Evolutionary conservation across 257 asterid genomes (phyloP), one percentile per base, ranked within the genome.

Genomic region (Striga asiatica): DNA sequence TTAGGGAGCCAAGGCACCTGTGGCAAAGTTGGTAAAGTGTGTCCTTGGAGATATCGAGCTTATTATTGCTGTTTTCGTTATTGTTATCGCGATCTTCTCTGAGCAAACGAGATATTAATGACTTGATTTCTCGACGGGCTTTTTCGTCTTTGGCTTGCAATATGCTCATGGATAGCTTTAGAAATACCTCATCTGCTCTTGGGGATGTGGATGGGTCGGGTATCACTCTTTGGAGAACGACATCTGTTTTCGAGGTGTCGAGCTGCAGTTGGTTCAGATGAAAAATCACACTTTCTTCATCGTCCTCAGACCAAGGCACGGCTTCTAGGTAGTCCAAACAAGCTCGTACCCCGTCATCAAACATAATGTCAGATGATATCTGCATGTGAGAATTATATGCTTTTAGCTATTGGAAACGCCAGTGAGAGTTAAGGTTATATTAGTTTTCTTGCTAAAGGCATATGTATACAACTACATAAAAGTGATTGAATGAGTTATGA

Each of bases 231-330:
- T 82, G 89, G 50, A 88, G 94, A 50, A 88, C 78, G 4, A 62
- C 61, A 34, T 77, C 74, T 0, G 75, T 74, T 22, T 66, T 65
- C 2, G 76, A 73, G 58, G 63, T 65, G 3, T 73, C 71, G 24
- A 84, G 72, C 7, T 74, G 82, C 60, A 91, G 95, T 49, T 78
- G 76, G 70, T 61, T 65, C 13, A 91, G 78, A 59, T 68, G 69
- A 4, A 80, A 72, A 20, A 87, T 76, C 0, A 91, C 79, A 23
- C 59, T 79, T 27, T 71, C 88, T 71, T 92, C 95, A 72, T 92
- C 94, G 21, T 70, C 88, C 68, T 79, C 85, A 0, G 93, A 65
- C 98, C 98, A 92, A 4, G 98, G 98, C 17, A 81, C 76, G 24
- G 95, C 81, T 78, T 82, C 98, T 5, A 92, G 71, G 61, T 77